These are phyloP conservation scores for Dictyostelium intermedium DNA, from an alignment of 78 protist genomes.

Conservation along the genomic window DNA sequence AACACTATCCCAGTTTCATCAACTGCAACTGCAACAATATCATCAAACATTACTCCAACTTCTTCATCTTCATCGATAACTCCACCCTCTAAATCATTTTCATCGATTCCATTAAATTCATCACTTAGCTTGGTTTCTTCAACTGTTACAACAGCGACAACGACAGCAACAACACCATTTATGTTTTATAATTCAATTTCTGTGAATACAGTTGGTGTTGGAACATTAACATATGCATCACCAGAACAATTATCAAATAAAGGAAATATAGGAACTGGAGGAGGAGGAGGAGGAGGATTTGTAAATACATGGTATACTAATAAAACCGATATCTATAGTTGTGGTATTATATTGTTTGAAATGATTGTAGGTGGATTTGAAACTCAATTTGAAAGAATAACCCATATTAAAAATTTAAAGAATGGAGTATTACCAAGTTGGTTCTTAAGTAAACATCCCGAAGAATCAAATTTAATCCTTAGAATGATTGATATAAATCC, in stretches of 20 bases:
- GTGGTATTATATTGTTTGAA: conserved; percentile 64
- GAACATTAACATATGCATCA: conserved; percentile 33
- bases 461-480: conserved; percentile 21
- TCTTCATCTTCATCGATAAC: background rate
- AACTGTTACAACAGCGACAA: background rate
- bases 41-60: background rate
- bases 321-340: conserved; percentile 61
- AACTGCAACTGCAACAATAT: background rate
- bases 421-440: conserved; percentile 18
- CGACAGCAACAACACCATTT: background rate
- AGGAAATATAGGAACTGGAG: background rate
- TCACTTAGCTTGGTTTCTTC: background rate
- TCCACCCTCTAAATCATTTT: background rate
- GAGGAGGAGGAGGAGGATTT: background rate
- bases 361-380: conserved; percentile 10
- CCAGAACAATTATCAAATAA: conserved; percentile 34
- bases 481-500: conserved; percentile 11
- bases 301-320: conserved; percentile 5
- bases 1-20: background rate
- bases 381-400: conserved; percentile 43
- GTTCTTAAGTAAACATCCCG: background rate
- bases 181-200: background rate
- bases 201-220: conserved; percentile 40
- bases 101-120: background rate
- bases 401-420: conserved; percentile 23